Conservation (phyloP, 768 basidiomycete species). For the Boletus sp. region DNA sequence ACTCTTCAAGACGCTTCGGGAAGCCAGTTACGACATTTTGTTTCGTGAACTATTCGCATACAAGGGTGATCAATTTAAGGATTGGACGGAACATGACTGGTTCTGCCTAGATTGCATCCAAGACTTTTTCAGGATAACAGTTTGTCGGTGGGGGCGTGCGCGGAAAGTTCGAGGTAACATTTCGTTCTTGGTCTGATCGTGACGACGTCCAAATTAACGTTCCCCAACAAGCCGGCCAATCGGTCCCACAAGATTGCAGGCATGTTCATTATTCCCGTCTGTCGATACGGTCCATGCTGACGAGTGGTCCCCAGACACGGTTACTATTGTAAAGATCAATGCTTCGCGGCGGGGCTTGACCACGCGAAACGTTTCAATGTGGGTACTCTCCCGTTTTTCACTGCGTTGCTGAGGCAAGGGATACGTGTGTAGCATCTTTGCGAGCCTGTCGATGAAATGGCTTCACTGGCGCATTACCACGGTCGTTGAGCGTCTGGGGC, state of each 20-base stretch:
- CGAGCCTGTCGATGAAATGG: neutral
- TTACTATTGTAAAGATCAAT: slow-evolving; percentile 12
- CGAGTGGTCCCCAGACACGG: slow-evolving; percentile 3
- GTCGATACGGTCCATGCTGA: neutral
- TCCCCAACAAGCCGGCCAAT: neutral
- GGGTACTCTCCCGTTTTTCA: neutral
- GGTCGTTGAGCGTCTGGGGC: neutral
- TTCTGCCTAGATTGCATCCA: slow-evolving; percentile 1
- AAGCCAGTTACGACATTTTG: slow-evolving; percentile 3
- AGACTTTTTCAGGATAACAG: slow-evolving; percentile 4
- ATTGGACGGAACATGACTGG: slow-evolving; percentile 11
- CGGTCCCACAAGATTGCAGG: slow-evolving; percentile 7
- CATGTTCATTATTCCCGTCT: neutral
- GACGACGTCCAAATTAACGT: neutral
- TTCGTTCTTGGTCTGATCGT: neutral
- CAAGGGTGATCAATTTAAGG: slow-evolving; percentile 1
- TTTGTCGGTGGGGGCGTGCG: slow-evolving; percentile 11
- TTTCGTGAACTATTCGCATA: slow-evolving; percentile 7
- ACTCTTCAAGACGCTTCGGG: slow-evolving; percentile 3
- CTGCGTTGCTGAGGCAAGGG: neutral
- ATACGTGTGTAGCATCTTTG: slow-evolving; percentile 4
- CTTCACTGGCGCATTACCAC: neutral
- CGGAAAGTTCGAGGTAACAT: slow-evolving; percentile 7
- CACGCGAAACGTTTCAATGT: slow-evolving; percentile 14
- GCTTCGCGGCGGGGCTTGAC: slow-evolving; percentile 5